phyloP scores from a whole-genome alignment of 192 early-diverging fungal species.

The Gonapodya sp. region DNA sequence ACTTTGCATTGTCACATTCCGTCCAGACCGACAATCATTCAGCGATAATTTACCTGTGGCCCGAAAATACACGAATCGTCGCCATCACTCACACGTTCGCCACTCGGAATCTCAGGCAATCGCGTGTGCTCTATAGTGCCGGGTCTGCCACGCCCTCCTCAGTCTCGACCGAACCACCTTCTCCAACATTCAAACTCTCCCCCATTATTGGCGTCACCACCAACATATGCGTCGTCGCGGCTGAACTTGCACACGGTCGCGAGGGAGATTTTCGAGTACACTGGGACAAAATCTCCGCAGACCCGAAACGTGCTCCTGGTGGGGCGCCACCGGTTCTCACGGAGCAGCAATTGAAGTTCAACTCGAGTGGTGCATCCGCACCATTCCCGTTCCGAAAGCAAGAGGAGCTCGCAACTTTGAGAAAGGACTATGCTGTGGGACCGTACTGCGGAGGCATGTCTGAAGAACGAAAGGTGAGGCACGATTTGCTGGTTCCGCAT shows the following conservation, averaged over 20 bases:
- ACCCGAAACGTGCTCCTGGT: neutral
- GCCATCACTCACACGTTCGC: conserved; percentile 8
- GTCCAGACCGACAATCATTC: neutral
- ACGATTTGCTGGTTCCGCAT: no score
- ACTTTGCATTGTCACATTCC: neutral
- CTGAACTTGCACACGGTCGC: conserved; percentile 3
- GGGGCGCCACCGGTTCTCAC: neutral
- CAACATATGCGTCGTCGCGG: conserved; percentile 7
- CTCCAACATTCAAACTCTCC: neutral
- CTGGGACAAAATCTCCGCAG: neutral
- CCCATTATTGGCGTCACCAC: conserved; percentile 7
- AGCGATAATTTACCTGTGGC: conserved; percentile 2
- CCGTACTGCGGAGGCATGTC: conserved; percentile 2
- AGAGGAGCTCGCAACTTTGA: neutral
- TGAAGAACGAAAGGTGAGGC: conserved; percentile 2
- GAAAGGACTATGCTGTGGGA: neutral
- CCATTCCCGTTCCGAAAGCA: neutral
- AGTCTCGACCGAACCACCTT: neutral
- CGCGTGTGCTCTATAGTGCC: neutral
- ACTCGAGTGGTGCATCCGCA: neutral
- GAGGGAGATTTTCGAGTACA: neutral
- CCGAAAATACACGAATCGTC: conserved; percentile 1
- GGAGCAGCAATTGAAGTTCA: neutral
- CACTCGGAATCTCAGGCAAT: neutral
- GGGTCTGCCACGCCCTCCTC: neutral